Base-by-base conservation (phyloP, 2,329 filamentous ascomycete genomes). In the Ophiosphaerella narmari region DNA sequence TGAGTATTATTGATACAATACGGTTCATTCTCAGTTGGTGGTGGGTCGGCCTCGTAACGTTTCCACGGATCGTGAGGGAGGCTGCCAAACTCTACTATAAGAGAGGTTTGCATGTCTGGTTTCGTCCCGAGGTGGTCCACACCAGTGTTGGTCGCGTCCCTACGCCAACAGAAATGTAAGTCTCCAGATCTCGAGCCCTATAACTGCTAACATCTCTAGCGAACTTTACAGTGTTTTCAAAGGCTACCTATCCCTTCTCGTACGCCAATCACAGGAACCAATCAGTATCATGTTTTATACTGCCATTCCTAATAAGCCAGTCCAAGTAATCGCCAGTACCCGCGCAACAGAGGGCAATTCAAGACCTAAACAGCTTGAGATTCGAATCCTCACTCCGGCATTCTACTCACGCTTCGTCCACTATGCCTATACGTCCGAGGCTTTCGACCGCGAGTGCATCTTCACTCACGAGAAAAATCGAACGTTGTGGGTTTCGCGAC, bases 371-470 rank as follows among this genome's bases (percentile, higher is more conserved):
- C 68, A 78, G 0, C 43, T 88, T 5, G 80, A 82, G 37, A 73
- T 89, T 40, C 80, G 79, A 45, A 74, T 89, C 4, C 68, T 87
- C 16, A 86, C 84, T 0, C 86, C 87, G 1, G 76, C 74, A 0
- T 90, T 90, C 63, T 90, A 90, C 73, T 79, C 82, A 11, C 80
- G 86, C 24, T 85, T 89, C 40, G 77, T 85, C 0, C 78, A 82
- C 55, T 88, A 89, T 62, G 76, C 81, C 0, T 78, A 86, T 61
- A 82, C 83, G 18, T 77, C 83, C 14, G 83, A 87, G 58, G 85
- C 83, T 1, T 74, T 89, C 26, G 82, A 85, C 47, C 78, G 79
- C 50, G 85, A 89, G 65, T 83, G 63, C 68, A 61, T 77, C 12
- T 73, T 74, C 29, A 75, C 75, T 1, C 72, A 78, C 21, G 74